Percentiles rank a stretch among this genome's conserved stretches.
These are phyloP conservation scores for Hypoxylon sp. DNA, from an alignment of 2,329 filamentous ascomycete genomes.

Conservation along the genomic window DNA sequence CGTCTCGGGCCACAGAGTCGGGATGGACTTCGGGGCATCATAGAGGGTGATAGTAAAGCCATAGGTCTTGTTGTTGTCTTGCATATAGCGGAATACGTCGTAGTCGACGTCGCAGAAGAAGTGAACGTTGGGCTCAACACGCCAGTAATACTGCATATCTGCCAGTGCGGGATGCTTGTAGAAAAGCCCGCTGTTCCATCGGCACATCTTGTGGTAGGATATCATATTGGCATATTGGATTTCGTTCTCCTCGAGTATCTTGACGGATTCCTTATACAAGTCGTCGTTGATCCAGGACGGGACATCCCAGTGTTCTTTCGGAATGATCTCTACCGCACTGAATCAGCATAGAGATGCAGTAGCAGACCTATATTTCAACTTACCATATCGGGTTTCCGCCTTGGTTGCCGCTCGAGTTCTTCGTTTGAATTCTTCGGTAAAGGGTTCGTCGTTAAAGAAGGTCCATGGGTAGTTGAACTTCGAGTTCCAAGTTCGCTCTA, in stretches of 20 bases:
- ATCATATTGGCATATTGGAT: constrained; percentile 91
- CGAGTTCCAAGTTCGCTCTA: constrained; percentile 95
- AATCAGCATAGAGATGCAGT: constrained; percentile 46
- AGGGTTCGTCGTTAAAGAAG: constrained; percentile 97
- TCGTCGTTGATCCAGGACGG: constrained; percentile 93
- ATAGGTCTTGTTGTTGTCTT: constrained; percentile 98
- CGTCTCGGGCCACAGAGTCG: constrained; percentile 95
- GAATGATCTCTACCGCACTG: constrained; percentile 78
- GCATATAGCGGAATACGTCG: constrained; percentile 98
- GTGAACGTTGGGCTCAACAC: constrained; percentile 97
- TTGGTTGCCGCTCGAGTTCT: constrained; percentile 86
- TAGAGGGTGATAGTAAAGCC: constrained; percentile 98
- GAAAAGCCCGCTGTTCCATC: constrained; percentile 98
- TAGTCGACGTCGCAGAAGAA: constrained; percentile 99
- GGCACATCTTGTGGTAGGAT: constrained; percentile 98
- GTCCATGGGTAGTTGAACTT: constrained; percentile 99
- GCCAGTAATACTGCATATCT: constrained; percentile 93
- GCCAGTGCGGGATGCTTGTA: constrained; percentile 93
- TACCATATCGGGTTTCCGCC: constrained; percentile 88
- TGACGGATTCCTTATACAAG: constrained; percentile 85
- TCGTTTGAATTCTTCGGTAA: constrained; percentile 91
- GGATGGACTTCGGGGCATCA: constrained; percentile 88
- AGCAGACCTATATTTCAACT: constrained; percentile 7
- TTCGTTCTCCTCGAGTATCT: constrained; percentile 82
- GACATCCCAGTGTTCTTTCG: constrained; percentile 93